Base-by-base conservation (phyloP, 2,329 filamentous ascomycete genomes). In the Lecanoromycetidae sp. region DNA sequence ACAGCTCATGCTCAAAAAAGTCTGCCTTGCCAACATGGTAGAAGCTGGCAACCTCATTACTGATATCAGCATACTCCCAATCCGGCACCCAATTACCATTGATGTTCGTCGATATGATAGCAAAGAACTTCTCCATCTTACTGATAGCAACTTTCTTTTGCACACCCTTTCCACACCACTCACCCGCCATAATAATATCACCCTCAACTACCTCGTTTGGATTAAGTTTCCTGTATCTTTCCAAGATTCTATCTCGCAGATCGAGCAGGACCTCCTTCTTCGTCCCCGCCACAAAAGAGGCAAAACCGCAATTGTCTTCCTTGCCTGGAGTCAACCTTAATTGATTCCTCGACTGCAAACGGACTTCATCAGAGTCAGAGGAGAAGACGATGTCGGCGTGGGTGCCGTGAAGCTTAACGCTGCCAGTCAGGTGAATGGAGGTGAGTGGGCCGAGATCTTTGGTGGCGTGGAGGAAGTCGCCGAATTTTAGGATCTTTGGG, bases 391-490 rank as follows among this genome's bases (percentile, higher is more conserved):
- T 60, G 35, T 61, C 60, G 26, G 56, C 57, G 32, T 61, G 61
- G 1, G 59, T 61, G 22, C 61, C 60, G 46, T 62, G 61, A 13
- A 63, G 53, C 26, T 62, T 64, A 33, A 60, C 55, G 6, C 56
- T 61, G 30, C 58, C 61, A 2, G 57, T 23, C 2, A 63, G 54
- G 7, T 54, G 52, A 6, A 60, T 55, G 1, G 55, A 27, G 8
- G 20, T 22, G 6, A 30, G n/a, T 7, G 13, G 23, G 8, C 22
- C 25, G 4, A 23, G n/a, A 17, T 25, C 23, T 19, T 32, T 35
- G 32, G 36, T 15, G 9, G 10, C 25, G 32, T 47, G 22, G 4
- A 50, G 10, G 25, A 50, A 36, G 44, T 50, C 48, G 36, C 20
- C 25, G 13, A 50, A n/a, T 20, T 47, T 50, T 30, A 15, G 23